Evolutionary conservation across 345 rosid species (phyloP).

Genomic region (Brassica napus): DNA sequence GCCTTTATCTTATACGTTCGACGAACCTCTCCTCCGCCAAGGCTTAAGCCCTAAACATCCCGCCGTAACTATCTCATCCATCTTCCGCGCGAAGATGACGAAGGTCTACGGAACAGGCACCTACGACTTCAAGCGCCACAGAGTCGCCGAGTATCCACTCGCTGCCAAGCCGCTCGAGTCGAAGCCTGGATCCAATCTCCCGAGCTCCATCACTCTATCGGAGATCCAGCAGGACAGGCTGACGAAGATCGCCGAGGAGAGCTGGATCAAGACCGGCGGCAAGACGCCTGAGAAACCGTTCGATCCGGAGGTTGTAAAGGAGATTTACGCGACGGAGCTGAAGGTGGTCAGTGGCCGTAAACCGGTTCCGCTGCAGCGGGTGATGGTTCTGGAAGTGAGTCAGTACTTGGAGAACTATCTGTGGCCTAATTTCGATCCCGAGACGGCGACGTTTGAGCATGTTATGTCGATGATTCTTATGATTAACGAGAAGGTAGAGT

Average conservation of each 20-base stretch:
- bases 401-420: conserved; percentile 94
- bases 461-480: conserved; percentile 96
- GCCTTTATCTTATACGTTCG: background rate
- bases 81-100: conserved; percentile 53
- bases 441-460: conserved; percentile 83
- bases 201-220: conserved; percentile 78
- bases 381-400: conserved; percentile 94
- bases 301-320: conserved; percentile 71
- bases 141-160: conserved; percentile 92
- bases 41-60: conserved; percentile 29
- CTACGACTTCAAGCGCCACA: conserved; percentile 98
- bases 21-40: conserved; percentile 14
- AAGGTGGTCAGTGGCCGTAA: conserved; percentile 71
- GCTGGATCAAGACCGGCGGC: conserved; percentile 63
- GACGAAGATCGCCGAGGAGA: conserved; percentile 76
- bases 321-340: conserved; percentile 80
- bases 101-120: conserved; percentile 92
- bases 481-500: conserved; percentile 76
- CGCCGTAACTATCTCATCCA: background rate
- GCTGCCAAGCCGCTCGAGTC: conserved; percentile 65
- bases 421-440: conserved; percentile 89
- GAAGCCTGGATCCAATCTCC: conserved; percentile 60
- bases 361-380: conserved; percentile 88
- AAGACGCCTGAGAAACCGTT: conserved; percentile 52
- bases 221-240: conserved; percentile 91